phyloP scores from a whole-genome alignment of 1,139 yeast species.

The Saccharomyces hybrid region DNA sequence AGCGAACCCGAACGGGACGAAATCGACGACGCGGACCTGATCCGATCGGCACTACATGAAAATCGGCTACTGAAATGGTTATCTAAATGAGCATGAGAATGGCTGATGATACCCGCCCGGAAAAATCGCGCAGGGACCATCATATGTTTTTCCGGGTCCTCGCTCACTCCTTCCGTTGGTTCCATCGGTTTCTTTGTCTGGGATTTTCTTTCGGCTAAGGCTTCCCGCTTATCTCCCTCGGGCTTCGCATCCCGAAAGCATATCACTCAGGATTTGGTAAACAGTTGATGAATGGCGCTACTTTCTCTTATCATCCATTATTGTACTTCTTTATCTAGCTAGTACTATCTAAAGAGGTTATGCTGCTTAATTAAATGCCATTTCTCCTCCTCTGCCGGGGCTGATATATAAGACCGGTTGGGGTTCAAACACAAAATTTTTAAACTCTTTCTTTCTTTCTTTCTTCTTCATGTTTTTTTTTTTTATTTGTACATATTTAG shows the following conservation, averaged over 20 bases:
- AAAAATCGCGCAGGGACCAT: background rate
- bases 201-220: background rate
- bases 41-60: background rate
- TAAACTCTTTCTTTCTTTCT: background rate
- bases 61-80: background rate
- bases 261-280: background rate
- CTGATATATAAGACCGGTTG: background rate
- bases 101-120: background rate
- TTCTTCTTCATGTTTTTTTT: background rate
- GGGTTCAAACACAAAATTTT: background rate
- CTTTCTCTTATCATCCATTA: background rate
- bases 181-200: background rate
- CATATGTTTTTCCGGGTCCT: background rate
- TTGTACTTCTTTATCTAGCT: background rate
- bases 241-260: constrained; percentile 1
- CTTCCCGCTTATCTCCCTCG: background rate
- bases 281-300: background rate
- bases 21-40: background rate
- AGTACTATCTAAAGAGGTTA: background rate
- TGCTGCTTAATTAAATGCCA: background rate
- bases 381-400: background rate
- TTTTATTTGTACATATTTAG: background rate
- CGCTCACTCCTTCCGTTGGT: background rate
- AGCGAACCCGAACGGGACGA: background rate
- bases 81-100: background rate